Base-by-base conservation (phyloP, 106 monocot species). In the Amphibolis antarctica region DNA sequence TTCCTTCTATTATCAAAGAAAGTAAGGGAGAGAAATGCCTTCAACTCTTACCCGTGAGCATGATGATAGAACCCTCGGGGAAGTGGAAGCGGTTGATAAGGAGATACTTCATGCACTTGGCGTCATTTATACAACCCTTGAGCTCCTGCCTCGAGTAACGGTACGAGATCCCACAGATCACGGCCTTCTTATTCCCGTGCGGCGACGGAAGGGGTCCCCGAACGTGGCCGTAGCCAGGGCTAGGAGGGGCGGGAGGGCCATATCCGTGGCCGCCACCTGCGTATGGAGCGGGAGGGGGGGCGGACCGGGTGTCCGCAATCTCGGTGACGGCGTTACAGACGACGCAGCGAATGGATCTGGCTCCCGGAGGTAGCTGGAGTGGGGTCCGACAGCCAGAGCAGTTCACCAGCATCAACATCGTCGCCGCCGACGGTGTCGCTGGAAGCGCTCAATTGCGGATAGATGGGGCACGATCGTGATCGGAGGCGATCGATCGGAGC, bases 381-480 rank as follows among this genome's bases (percentile, higher is more conserved):
- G 67, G 60, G 31, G 67, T 74, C 0, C 22, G 74, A 25, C 74
- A 74, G 6, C 28, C 17, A 17, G 74, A 75, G 52, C 74, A 75
- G 60, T 75, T 68, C 18, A 75, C 59, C 18, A 67, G 74, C 74
- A 75, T 75, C 74, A 59, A 46, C 69, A 46, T 59, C 54, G 42
- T 55, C 26, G 52, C 36, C 36, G 36, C 4, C 7, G 36, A 36
- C n/a, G n/a, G 36, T 7, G 36, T 2, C 7, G 36, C 4, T 36
- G 36, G 36, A 36, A 36, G 36, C 4, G 36, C 7, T 4, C 4
- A 7, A 7, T 2, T 36, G 36, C 36, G 7, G 7, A 36, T 36
- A 36, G 36, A 36, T 4, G 36, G 36, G 36, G 36, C 7, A 36
- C 4, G 36, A 36, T 36, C 36, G 36, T 2, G 7, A 36, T 36